Evolutionary conservation across 1,284 basidiomycete species (phyloP).

Genomic region (Rhodotorula sp.): DNA sequence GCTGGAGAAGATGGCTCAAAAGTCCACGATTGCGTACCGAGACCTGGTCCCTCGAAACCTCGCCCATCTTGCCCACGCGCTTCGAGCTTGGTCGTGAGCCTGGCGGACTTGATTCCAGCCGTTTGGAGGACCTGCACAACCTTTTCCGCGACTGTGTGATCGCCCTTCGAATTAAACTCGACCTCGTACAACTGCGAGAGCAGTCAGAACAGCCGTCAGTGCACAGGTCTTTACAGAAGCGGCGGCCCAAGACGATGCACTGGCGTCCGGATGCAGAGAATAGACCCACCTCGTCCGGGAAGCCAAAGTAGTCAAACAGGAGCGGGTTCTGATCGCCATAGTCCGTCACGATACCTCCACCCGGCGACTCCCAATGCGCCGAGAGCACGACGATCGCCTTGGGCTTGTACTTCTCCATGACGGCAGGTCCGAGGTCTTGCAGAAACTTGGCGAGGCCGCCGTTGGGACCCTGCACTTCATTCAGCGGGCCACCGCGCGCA

Average conservation of each 20-base stretch:
- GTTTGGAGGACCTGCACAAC: slow-evolving; percentile 63
- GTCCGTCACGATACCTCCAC: slow-evolving; percentile 65
- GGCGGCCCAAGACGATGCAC: too few species aligned
- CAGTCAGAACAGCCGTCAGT: neutral
- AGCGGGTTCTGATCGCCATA: slow-evolving; percentile 70
- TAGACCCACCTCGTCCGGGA: slow-evolving; percentile 48
- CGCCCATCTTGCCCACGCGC: slow-evolving; percentile 65
- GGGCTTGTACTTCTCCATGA: slow-evolving; percentile 68
- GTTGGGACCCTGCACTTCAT: slow-evolving; percentile 52
- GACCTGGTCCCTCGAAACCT: slow-evolving; percentile 61
- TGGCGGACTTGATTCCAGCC: slow-evolving; percentile 59
- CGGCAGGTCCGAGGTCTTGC: slow-evolving; percentile 63
- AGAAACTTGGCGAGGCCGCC: slow-evolving; percentile 64
- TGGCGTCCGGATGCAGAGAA: neutral
- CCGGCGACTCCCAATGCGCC: slow-evolving; percentile 70
- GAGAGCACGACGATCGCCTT: slow-evolving; percentile 74
- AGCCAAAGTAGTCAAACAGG: slow-evolving; percentile 62
- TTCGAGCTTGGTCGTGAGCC: slow-evolving; percentile 57
- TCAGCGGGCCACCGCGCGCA: slow-evolving; percentile 20
- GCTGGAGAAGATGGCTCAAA: neutral
- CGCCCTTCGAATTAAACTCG: slow-evolving; percentile 65
- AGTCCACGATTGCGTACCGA: slow-evolving; percentile 17
- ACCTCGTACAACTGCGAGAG: slow-evolving; percentile 56
- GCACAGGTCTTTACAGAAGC: neutral
- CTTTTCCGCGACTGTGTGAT: slow-evolving; percentile 58